These are phyloP conservation scores for Solanum chiquidenum DNA, from an alignment of 257 asterid species.

Conservation along the genomic window DNA sequence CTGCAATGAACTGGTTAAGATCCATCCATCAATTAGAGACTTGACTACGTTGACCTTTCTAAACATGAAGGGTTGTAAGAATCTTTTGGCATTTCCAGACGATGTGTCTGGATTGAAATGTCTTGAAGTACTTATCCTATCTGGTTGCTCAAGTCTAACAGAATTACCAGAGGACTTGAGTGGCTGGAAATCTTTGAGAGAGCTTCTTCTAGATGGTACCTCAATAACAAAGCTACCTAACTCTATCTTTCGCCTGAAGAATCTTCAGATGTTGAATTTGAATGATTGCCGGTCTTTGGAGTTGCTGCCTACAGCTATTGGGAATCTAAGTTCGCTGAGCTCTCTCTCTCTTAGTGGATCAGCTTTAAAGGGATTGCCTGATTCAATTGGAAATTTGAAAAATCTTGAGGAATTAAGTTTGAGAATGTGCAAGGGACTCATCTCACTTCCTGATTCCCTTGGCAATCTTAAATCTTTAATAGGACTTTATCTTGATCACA, in stretches of 20 bases:
- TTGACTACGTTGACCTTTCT: slow-evolving; percentile 5
- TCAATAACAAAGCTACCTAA: slow-evolving; percentile 7
- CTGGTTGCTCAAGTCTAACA: slow-evolving; percentile 15
- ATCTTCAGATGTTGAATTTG: slow-evolving; percentile 12
- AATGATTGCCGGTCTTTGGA: slow-evolving; percentile 6
- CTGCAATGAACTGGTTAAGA: slow-evolving; percentile 3
- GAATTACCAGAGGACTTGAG: slow-evolving; percentile 12
- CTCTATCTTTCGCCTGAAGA: slow-evolving; percentile 10
- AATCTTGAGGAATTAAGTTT: slow-evolving; percentile 11
- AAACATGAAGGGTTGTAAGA: slow-evolving; percentile 17
- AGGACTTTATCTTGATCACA: background rate
- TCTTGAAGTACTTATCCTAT: slow-evolving; percentile 23
- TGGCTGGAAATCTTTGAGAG: slow-evolving; percentile 17
- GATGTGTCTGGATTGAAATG: slow-evolving; percentile 22
- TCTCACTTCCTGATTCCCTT: slow-evolving; percentile 13
- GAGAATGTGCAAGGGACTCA: slow-evolving; percentile 9
- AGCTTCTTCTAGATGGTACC: slow-evolving; percentile 8
- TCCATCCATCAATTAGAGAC: slow-evolving; percentile 19
- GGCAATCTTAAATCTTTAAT: slow-evolving; percentile 18
- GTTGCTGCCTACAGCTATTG: slow-evolving; percentile 10
- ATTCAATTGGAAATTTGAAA: slow-evolving; percentile 9
- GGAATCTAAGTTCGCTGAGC: slow-evolving; percentile 14
- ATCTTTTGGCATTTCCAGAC: slow-evolving; percentile 9
- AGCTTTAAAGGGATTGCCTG: slow-evolving; percentile 11
- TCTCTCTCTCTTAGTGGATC: slow-evolving; percentile 10